These are phyloP conservation scores for Paecilomyces sp. DNA, from an alignment of 2,329 filamentous ascomycete genomes.

Conservation along the genomic window DNA sequence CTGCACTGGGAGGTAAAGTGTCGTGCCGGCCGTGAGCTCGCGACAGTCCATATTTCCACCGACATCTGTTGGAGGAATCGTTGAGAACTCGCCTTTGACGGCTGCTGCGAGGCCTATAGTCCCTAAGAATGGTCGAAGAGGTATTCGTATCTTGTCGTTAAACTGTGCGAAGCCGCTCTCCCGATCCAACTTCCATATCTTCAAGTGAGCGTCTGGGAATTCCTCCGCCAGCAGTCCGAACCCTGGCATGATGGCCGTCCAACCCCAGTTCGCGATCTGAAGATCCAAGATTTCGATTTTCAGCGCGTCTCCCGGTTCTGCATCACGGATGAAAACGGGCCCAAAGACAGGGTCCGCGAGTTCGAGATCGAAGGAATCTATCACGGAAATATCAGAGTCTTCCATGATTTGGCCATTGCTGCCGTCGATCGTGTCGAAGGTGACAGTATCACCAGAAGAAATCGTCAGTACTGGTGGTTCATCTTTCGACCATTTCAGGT, in stretches of 20 bases:
- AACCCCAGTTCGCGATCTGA: constrained; percentile 42
- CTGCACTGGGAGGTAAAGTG: constrained; percentile 45
- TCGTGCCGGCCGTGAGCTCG: constrained; percentile 41
- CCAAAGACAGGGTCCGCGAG: constrained; percentile 45
- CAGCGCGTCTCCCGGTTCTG: constrained; percentile 46
- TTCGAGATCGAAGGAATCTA: constrained; percentile 35
- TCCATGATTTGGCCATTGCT: constrained; percentile 45
- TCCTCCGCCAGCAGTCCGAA: constrained; percentile 47
- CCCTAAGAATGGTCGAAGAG: constrained; percentile 46
- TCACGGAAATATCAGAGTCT: constrained; percentile 32
- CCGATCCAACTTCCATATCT: constrained; percentile 43
- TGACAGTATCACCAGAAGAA: constrained; percentile 41
- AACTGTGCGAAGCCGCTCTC: constrained; percentile 37
- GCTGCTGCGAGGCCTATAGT: constrained; percentile 46
- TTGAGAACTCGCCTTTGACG: constrained; percentile 39
- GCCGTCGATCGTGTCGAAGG: constrained; percentile 45
- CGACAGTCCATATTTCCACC: constrained; percentile 52
- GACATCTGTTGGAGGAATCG: constrained; percentile 45
- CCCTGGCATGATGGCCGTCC: constrained; percentile 46
- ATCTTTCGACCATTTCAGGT: constrained; percentile 45
- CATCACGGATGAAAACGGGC: constrained; percentile 43
- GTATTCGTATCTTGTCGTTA: constrained; percentile 42
- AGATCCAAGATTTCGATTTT: constrained; percentile 45
- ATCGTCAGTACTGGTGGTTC: constrained; percentile 41
- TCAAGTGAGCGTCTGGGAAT: constrained; percentile 37